Percentiles rank a stretch among this genome's conserved stretches.
These are phyloP conservation scores for Aspergillus fumigatiaffinis DNA, from an alignment of 2,329 filamentous ascomycete species.

Conservation along the genomic window DNA sequence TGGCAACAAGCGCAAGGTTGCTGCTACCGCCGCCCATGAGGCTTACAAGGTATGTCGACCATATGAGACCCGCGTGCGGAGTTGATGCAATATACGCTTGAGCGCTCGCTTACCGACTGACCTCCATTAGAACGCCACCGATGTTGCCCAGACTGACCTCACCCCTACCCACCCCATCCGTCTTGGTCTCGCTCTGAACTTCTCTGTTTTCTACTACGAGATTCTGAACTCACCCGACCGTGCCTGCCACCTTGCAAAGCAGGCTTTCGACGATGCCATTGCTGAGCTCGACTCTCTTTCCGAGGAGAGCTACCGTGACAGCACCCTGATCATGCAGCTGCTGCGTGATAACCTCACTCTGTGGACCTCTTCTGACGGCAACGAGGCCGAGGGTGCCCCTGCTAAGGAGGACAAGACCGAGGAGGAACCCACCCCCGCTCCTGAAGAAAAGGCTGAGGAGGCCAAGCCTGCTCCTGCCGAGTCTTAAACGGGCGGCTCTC, in stretches of 20 bases:
- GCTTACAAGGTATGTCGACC: conserved; percentile 80
- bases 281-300: conserved; percentile 97
- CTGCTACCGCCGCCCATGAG: conserved; percentile 90
- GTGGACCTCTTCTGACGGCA: conserved; percentile 92
- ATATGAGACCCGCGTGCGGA: not conserved
- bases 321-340: conserved; percentile 98
- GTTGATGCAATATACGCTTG: not conserved
- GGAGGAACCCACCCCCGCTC: conserved; percentile 44
- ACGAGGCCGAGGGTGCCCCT: conserved; percentile 60
- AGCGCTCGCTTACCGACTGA: not conserved
- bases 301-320: conserved; percentile 98
- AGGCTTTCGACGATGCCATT: conserved; percentile 97
- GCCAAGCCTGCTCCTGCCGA: conserved; percentile 33
- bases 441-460: conserved; percentile 42
- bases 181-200: conserved; percentile 95
- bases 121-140: conserved; percentile 76
- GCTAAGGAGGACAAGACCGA: conserved; percentile 61
- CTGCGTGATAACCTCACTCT: conserved; percentile 97
- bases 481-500: conserved; percentile 28
- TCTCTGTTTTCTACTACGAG: conserved; percentile 99
- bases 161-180: conserved; percentile 97
- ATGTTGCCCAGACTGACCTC: conserved; percentile 95
- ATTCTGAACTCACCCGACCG: conserved; percentile 97
- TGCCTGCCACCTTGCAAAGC: conserved; percentile 97
- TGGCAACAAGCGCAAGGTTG: conserved; percentile 91